These are phyloP conservation scores for Zygnema cylindricum DNA, from an alignment of 139 green algal species.

Conservation along the genomic window DNA sequence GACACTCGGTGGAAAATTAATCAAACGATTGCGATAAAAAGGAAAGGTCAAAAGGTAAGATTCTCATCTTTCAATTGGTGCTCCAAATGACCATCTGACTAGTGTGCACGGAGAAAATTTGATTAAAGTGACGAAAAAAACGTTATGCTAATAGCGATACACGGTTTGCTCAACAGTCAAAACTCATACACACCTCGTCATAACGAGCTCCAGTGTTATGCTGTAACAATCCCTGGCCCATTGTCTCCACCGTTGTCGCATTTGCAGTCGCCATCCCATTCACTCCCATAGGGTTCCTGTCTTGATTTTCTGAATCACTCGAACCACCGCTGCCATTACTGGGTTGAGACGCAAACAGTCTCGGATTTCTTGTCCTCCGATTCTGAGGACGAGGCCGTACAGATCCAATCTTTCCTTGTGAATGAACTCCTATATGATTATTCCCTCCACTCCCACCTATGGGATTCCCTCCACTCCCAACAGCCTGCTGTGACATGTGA, in stretches of 20 bases:
- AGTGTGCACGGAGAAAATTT: too few relatives aligned
- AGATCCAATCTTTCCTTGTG: not conserved
- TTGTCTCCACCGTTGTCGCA: not conserved
- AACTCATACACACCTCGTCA: not conserved
- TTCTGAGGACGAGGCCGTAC: not conserved
- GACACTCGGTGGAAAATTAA: too few relatives aligned
- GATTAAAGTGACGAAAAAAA: too few relatives aligned
- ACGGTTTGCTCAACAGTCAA: not conserved
- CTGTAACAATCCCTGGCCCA: not conserved
- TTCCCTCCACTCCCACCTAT: too few relatives aligned
- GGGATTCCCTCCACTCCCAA: not conserved
- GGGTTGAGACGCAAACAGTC: not conserved
- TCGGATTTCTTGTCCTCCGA: not conserved
- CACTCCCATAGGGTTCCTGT: not conserved
- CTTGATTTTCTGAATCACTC: not conserved
- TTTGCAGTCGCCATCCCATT: not conserved
- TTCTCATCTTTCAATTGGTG: too few relatives aligned
- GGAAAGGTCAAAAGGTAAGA: too few relatives aligned
- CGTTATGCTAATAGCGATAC: too few relatives aligned
- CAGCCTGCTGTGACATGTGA: not conserved
- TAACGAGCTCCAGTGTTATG: not conserved
- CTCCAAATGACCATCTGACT: too few relatives aligned
- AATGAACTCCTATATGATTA: not conserved
- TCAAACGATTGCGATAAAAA: too few relatives aligned
- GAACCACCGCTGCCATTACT: not conserved